Evolutionary conservation across 805 yeast species (phyloP).

Genomic region (Lipomyces anomalus): DNA sequence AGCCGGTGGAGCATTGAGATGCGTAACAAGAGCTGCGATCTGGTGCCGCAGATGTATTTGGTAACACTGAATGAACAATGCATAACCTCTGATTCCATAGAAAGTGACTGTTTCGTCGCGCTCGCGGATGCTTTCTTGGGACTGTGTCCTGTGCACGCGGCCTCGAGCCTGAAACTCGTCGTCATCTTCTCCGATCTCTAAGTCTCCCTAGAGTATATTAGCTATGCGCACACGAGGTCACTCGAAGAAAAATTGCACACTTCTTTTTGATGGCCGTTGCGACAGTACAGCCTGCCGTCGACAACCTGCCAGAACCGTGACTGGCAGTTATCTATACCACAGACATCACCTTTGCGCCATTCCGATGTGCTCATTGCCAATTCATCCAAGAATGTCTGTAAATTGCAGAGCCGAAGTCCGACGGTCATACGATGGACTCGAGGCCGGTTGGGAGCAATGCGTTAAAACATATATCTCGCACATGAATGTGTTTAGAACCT

Average conservation of each 20-base stretch:
- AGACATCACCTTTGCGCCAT: slow-evolving; percentile 69
- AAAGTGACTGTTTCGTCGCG: slow-evolving; percentile 37
- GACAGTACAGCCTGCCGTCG: slow-evolving; percentile 80
- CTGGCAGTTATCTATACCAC: slow-evolving; percentile 88
- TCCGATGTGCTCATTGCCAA: neutral
- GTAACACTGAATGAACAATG: slow-evolving; percentile 41
- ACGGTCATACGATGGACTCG: no score
- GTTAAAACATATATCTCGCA: no score
- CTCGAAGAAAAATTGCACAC: slow-evolving; percentile 1
- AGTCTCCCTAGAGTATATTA: slow-evolving; percentile 41
- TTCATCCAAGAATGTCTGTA: no score
- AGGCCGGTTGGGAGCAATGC: no score
- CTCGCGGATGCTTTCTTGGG: slow-evolving; percentile 33
- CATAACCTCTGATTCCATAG: slow-evolving; percentile 47
- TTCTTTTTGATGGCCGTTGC: slow-evolving; percentile 82
- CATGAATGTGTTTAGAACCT: no score
- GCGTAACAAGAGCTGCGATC: slow-evolving; percentile 37
- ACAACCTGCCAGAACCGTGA: slow-evolving; percentile 64
- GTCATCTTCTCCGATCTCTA: slow-evolving; percentile 79
- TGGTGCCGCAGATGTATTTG: slow-evolving; percentile 51
- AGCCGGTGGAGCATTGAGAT: slow-evolving; percentile 27
- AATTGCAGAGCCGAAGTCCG: no score
- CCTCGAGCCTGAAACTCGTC: slow-evolving; percentile 41
- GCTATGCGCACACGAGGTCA: neutral
- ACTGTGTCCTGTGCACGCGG: neutral